Evolutionary conservation across 1,284 basidiomycete genomes (phyloP), one percentile per base, ranked within the genome.

Genomic region (Microbotryomycetes sp.): DNA sequence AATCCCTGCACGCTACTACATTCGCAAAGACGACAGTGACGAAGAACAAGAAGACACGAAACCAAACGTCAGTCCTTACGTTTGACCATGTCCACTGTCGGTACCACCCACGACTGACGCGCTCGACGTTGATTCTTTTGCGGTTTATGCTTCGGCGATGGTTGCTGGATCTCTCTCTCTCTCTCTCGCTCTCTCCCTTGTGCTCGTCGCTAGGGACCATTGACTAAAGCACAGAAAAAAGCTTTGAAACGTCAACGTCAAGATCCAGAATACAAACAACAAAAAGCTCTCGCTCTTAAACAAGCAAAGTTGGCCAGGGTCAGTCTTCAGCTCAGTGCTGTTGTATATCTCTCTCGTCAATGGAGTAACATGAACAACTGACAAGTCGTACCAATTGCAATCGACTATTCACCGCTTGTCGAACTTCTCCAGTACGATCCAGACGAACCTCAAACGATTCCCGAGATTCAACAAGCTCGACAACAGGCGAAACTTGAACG

Each of bases 1-100:
- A 47, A 93, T 96, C 62, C 92, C 92, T 0, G 83, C 90, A 9
- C 86, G 86, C 79, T 91, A 88, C 74, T 96, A 94, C 76, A 79
- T 93, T 14, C 82, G 82, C 54, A 52, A 60, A 29, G 86, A 89
- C 32, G 81, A 82, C 26, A 79, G 80, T 2, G 85, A 88, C 65
- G 86, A 86, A 69, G 83, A 84, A 79, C 85, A 83, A 49, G 62
- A 77, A 69, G 49, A 60, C 26, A 61, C 58, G 31, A 49, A 57
- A 28, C 63, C 46, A 25, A n/a, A 50, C 49, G 49, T 32, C 42
- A 32, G 19, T 54, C 36, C 26, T 30, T 12, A 46, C 25, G 30
- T 32, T 14, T 19, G 15, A 19, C 48, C n/a, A 6, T 15, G 26
- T 26, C 5, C 48, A 22, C 45, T 19, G 29, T 42, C 36, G 19